phyloP scores from a whole-genome alignment of 441 rosid species.

The Eutrema salsugineum region DNA sequence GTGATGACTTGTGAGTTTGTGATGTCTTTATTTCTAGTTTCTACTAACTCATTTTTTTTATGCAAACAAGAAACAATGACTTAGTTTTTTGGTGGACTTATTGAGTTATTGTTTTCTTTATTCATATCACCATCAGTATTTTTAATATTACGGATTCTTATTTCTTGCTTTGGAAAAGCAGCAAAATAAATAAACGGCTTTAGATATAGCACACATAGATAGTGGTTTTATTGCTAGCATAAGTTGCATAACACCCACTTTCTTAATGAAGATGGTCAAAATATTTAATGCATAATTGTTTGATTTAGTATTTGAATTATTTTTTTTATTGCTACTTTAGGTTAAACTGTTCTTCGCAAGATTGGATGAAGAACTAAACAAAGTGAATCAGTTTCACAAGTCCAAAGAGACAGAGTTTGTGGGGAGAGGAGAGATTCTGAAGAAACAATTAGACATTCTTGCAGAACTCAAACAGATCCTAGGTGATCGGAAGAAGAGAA shows the following conservation, averaged over 20 bases:
- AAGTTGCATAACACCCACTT: constrained; percentile 10
- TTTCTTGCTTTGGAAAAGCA: not conserved
- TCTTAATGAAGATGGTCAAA: constrained; percentile 5
- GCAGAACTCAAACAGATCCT: constrained; percentile 61
- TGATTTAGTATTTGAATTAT: not conserved
- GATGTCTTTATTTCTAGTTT: not conserved
- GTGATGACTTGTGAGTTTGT: too few relatives aligned
- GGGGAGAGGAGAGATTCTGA: constrained; percentile 71
- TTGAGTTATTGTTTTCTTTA: not conserved
- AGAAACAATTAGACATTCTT: constrained; percentile 70
- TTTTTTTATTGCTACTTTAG: constrained; percentile 29
- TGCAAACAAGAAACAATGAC: not conserved
- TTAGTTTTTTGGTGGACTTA: not conserved
- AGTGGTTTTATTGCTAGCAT: constrained; percentile 22
- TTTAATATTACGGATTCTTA: not conserved
- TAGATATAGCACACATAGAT: not conserved
- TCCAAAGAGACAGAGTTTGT: constrained; percentile 70
- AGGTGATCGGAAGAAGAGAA: constrained; percentile 41
- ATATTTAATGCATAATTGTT: not conserved
- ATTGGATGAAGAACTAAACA: constrained; percentile 72
- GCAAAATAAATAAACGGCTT: not conserved
- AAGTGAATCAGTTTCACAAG: constrained; percentile 84
- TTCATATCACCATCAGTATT: not conserved
- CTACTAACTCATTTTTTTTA: not conserved
- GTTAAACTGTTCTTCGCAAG: constrained; percentile 65